Percentiles rank a stretch among this genome's conserved stretches.
Evolutionary conservation across 176 grass and related monocot genomes (phyloP).

Genomic region (Triticum timopheevii): DNA sequence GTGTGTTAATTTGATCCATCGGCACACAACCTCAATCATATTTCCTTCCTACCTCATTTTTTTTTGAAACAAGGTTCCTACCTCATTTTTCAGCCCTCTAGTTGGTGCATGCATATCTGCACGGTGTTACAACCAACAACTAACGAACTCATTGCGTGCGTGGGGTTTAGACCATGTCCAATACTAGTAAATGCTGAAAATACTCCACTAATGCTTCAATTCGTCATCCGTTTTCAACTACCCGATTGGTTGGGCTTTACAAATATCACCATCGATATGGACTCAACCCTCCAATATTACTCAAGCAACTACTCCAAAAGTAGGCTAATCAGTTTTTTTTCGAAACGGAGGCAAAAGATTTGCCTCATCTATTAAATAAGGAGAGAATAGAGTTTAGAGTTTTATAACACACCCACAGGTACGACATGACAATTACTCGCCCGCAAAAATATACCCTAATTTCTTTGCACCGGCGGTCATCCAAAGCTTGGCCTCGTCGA

Average conservation of each 20-base stretch:
- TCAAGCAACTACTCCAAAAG: conserved; percentile 12
- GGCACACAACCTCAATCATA: not conserved
- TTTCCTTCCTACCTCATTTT: not conserved
- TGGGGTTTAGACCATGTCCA: conserved; percentile 21
- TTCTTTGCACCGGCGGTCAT: no score
- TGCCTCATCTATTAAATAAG: no score
- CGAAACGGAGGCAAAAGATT: no score
- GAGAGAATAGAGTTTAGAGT: no score
- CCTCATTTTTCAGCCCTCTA: not conserved
- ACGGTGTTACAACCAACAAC: not conserved
- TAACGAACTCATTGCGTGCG: conserved; percentile 35
- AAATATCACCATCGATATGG: not conserved
- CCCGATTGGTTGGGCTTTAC: not conserved
- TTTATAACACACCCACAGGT: no score
- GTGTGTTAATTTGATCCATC: not conserved
- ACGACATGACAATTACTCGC: no score
- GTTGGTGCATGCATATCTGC: not conserved
- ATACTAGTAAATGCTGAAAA: not conserved
- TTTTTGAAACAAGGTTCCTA: not conserved
- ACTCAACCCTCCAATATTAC: not conserved
- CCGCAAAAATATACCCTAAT: no score
- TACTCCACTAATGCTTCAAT: not conserved
- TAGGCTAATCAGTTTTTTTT: not conserved
- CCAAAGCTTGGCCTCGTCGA: no score
- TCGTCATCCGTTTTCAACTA: conserved; percentile 6